These are phyloP conservation scores for Oidiodendron maius DNA, from an alignment of 495 filamentous ascomycete species.

Conservation along the genomic window DNA sequence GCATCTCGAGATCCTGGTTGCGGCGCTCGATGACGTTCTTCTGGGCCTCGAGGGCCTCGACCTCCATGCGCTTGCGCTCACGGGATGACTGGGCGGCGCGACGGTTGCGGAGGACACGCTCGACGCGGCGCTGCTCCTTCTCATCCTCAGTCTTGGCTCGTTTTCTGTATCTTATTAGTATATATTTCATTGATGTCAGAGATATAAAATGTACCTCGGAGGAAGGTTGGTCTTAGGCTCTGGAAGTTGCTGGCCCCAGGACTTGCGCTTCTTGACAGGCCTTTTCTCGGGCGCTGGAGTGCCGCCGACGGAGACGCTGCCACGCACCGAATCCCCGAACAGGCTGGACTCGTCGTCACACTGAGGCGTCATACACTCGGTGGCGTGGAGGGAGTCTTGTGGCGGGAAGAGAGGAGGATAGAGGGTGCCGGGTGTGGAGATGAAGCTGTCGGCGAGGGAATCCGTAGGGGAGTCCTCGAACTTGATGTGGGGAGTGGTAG, in stretches of 20 bases:
- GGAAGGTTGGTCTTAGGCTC: conserved; percentile 96
- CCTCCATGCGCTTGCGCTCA: conserved; percentile 90
- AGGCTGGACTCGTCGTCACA: conserved; percentile 30
- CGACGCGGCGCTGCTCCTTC: conserved; percentile 96
- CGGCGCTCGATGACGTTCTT: conserved; percentile 60
- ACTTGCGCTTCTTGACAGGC: conserved; percentile 92
- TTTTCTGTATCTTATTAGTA: too few species aligned
- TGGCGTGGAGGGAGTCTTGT: conserved; percentile 28
- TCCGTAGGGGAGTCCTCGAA: conserved; percentile 22
- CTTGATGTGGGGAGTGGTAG: conserved; percentile 20
- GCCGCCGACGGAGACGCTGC: conserved; percentile 10
- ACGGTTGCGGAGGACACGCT: conserved; percentile 93
- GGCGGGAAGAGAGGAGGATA: conserved; percentile 43
- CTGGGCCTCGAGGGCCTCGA: conserved; percentile 79
- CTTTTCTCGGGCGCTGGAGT: conserved; percentile 55
- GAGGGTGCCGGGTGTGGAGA: conserved; percentile 43
- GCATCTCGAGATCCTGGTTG: conserved; percentile 64
- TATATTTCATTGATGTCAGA: too few species aligned
- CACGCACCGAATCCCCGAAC: conserved; percentile 14
- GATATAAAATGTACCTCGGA: conserved; percentile 62
- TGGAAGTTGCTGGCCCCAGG: conserved; percentile 96
- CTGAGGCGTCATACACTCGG: conserved; percentile 41
- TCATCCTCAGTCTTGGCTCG: conserved; percentile 98
- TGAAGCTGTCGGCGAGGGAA: conserved; percentile 39
- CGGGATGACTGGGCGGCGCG: conserved; percentile 92